These are phyloP conservation scores for Fulvia fulva DNA, from an alignment of 2,329 filamentous ascomycete species.

Conservation along the genomic window DNA sequence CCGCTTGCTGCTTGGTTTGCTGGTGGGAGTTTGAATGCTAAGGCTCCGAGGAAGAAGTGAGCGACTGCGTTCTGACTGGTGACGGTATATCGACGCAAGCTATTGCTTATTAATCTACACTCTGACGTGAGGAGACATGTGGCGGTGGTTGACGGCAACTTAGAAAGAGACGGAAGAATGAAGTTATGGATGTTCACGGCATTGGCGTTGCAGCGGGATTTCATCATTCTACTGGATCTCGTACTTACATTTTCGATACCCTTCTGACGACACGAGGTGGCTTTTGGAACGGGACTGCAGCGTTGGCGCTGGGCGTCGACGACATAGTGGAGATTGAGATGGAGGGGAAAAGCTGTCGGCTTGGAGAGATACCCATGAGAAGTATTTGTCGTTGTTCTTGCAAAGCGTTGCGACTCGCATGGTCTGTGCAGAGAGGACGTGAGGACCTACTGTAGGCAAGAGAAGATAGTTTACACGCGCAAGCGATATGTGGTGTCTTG, in stretches of 20 bases:
- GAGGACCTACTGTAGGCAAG: too few species aligned
- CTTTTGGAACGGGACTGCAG: too few species aligned
- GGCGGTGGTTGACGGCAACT: too few species aligned
- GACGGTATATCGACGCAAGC: background rate
- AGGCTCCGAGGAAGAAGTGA: slow-evolving; percentile 13
- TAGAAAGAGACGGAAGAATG: background rate
- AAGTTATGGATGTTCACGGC: background rate
- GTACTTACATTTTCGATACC: background rate
- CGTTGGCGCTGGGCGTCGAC: slow-evolving; percentile 1
- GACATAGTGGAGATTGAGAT: background rate
- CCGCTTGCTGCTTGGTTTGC: slow-evolving; percentile 29
- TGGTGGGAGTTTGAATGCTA: slow-evolving; percentile 21
- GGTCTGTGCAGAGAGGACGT: too few species aligned
- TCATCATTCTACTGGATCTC: background rate
- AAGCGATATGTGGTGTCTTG: background rate
- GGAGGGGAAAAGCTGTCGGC: background rate
- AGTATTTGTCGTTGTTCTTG: background rate
- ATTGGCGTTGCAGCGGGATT: background rate
- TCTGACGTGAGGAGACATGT: too few species aligned
- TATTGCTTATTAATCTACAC: background rate
- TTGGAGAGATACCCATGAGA: background rate
- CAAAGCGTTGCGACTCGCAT: too few species aligned
- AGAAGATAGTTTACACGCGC: background rate
- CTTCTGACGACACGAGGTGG: background rate
- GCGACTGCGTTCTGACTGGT: background rate